Evolutionary conservation across 164 flowering plant species (phyloP).

Genomic region (Kalanchoe fedtschenkoi): DNA sequence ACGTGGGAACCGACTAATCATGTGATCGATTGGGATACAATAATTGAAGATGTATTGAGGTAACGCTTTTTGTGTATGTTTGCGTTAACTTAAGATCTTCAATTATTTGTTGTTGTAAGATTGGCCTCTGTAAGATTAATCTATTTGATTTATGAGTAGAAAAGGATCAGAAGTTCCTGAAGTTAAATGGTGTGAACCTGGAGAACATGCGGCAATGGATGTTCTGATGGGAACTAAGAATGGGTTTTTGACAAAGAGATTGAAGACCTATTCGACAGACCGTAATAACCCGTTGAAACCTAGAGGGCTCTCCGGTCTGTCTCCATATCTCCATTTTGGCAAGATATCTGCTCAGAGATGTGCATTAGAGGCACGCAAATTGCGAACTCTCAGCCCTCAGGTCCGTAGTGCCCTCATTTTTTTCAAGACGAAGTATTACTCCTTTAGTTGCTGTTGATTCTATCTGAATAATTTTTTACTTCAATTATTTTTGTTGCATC

Average conservation of each 20-base stretch:
- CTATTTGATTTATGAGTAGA: slow-evolving; percentile 23
- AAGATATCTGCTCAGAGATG: slow-evolving; percentile 88
- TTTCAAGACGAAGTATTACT: background rate
- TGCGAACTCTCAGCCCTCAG: slow-evolving; percentile 50
- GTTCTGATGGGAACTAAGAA: slow-evolving; percentile 55
- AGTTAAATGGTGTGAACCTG: slow-evolving; percentile 78
- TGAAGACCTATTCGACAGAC: slow-evolving; percentile 56
- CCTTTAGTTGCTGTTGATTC: background rate
- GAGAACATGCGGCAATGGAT: slow-evolving; percentile 75
- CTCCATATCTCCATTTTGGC: slow-evolving; percentile 98
- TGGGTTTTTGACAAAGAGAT: slow-evolving; percentile 71
- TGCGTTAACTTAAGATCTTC: background rate
- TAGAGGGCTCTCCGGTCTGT: slow-evolving; percentile 73
- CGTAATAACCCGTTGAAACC: slow-evolving; percentile 82
- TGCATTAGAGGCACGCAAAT: slow-evolving; percentile 70
- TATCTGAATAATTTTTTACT: background rate
- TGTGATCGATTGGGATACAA: slow-evolving; percentile 54
- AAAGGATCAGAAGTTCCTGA: slow-evolving; percentile 92
- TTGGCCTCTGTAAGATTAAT: background rate
- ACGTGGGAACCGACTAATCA: slow-evolving; percentile 35
- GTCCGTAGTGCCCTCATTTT: slow-evolving; percentile 27
- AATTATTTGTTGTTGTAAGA: background rate
- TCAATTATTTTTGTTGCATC: background rate
- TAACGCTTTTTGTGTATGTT: slow-evolving; percentile 12
- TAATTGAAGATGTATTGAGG: slow-evolving; percentile 63